phyloP scores from a whole-genome alignment of 163 green algal genomes.

The Trebouxiophyceae sp. region DNA sequence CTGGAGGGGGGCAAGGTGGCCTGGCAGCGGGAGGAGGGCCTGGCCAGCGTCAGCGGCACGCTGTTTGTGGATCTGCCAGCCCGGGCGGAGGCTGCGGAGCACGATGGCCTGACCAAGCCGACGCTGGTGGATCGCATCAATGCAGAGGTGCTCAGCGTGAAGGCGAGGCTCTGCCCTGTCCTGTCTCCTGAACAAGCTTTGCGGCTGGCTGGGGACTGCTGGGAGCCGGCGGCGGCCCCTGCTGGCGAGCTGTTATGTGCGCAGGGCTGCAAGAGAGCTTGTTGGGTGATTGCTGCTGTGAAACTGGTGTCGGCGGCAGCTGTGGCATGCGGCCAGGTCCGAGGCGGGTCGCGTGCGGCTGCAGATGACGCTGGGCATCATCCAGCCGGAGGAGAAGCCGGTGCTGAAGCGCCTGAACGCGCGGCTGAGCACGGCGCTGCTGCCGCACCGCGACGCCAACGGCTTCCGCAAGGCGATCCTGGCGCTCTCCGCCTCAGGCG shows the following conservation, averaged over 20 bases:
- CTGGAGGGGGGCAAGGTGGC: constrained; percentile 39
- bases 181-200: neutral
- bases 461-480: constrained; percentile 77
- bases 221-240: neutral
- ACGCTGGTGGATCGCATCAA: constrained; percentile 31
- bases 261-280: neutral
- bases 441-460: constrained; percentile 59
- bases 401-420: constrained; percentile 38
- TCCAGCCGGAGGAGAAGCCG: constrained; percentile 38
- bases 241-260: neutral
- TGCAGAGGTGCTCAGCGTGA: constrained; percentile 59
- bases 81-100: constrained; percentile 7
- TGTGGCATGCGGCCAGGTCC: neutral
- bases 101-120: too few relatives aligned
- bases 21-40: constrained; percentile 74
- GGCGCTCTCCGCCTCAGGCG: constrained; percentile 33
- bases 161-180: constrained; percentile 23
- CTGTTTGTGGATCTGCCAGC: constrained; percentile 68
- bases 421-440: constrained; percentile 27
- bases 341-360: neutral
- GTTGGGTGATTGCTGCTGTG: neutral
- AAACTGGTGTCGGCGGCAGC: neutral
- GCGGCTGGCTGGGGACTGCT: neutral
- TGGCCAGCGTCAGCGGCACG: constrained; percentile 36
- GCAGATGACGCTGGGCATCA: constrained; percentile 54